phyloP scores from a whole-genome alignment of 192 early-diverging fungal species.

The Allomyces macrogynus region DNA sequence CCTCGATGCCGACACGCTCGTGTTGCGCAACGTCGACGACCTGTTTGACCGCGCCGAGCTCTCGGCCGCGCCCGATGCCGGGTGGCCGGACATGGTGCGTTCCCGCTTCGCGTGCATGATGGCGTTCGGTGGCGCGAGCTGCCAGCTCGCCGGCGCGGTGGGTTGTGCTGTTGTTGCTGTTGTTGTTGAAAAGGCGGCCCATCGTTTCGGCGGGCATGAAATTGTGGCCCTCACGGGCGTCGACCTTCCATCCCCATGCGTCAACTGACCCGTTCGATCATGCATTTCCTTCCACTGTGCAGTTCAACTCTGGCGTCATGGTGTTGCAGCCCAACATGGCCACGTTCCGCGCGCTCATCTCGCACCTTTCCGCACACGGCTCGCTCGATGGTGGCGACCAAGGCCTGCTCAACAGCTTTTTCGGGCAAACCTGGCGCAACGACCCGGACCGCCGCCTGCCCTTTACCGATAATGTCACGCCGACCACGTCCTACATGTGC shows the following conservation, averaged over 20 bases:
- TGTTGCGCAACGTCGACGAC: conserved; percentile 60
- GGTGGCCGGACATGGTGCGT: conserved; percentile 64
- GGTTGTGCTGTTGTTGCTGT: no score
- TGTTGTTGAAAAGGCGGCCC: no score
- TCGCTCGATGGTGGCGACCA: conserved; percentile 59
- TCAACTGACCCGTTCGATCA: no score
- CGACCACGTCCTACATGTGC: conserved; percentile 65
- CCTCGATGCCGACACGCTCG: conserved; percentile 79
- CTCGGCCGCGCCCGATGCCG: conserved; percentile 75
- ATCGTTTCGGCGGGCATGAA: no score
- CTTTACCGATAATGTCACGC: conserved; percentile 78
- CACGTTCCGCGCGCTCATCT: conserved; percentile 22
- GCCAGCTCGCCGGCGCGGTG: no score
- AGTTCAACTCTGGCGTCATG: conserved; percentile 93
- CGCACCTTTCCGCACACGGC: background rate
- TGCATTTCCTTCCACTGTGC: no score
- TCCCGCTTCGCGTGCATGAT: background rate
- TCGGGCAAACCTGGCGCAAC: conserved; percentile 39
- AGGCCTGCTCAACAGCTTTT: conserved; percentile 76
- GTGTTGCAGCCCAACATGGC: conserved; percentile 34
- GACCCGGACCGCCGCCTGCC: conserved; percentile 37
- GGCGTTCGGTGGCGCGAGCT: no score
- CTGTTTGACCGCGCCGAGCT: conserved; percentile 51
- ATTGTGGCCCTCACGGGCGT: no score
- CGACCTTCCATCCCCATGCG: no score